Base-by-base conservation (phyloP, 768 basidiomycete species). In the Naganishia kalamii region DNA sequence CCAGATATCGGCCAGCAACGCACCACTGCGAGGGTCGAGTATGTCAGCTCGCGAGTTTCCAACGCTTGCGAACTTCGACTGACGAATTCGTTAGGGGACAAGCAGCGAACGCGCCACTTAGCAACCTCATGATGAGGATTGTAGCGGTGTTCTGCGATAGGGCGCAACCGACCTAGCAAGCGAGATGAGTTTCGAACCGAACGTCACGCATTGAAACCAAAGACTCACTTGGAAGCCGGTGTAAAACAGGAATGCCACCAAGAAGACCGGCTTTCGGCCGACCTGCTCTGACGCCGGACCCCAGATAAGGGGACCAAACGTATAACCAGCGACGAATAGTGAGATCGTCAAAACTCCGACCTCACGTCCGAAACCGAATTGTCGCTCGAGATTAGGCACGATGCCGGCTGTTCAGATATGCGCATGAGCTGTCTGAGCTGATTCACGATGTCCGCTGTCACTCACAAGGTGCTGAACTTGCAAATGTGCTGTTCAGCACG, bases 41-140 rank as follows among this genome's bases (percentile, higher is more conserved):
- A 25, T 25, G 37, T 57, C 23, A 40, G 54, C 25, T n/a, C n/a
- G n/a, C n/a, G n/a, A n/a, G n/a, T n/a, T n/a, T n/a, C n/a, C n/a
- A n/a, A n/a, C n/a, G n/a, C n/a, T n/a, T n/a, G n/a, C n/a, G n/a
- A n/a, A n/a, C n/a, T n/a, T n/a, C n/a, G n/a, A n/a, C n/a, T n/a
- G n/a, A n/a, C n/a, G 80, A 76, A 49, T 80, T 80, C 37, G 80
- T 80, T 46, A 81, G 68, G 0, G 78, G 76, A 32, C 79, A 77
- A 1, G 77, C 67, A 6, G 80, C 81, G 65, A 77, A 78, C 1
- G 68, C 68, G 0, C 80, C 80, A 15, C 77, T 72, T 19, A 81
- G 61, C 62, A 81, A 78, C 15, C 81, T 73, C 69, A 80, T 80
- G 48, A 80, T 52, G 32, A 81, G 71, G 43, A 81, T 75, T 0